Evolutionary conservation across 352 stramenopile species (phyloP), one percentile per base, ranked within the genome.

Genomic region (Globisporangium takayamanum): DNA sequence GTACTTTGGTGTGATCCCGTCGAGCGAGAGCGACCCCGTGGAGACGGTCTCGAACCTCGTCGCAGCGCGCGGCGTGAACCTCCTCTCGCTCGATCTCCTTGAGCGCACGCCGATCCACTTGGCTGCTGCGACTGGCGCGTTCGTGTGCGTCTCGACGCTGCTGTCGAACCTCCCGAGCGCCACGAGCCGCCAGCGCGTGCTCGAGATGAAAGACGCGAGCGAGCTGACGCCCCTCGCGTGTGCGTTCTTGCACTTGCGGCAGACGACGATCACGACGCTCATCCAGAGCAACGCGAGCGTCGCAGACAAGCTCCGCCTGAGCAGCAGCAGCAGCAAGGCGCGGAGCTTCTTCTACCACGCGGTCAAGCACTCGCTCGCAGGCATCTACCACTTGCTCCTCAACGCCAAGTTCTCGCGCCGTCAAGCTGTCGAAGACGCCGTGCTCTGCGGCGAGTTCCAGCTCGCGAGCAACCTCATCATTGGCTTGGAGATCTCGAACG

Each of bases 311-410:
- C 69, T 39, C 33, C 33, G 33, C 0, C 33, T 39, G 33, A 39
- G 33, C 33, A 39, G 33, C 33, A 39, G 33, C 33, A 39, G 33
- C 33, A 39, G 33, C 33, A 39, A 39, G 11, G 2, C 64, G 80
- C 25, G 78, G 75, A 90, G 83, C 50, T 89, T 87, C 65, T 92
- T 90, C 51, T 90, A 88, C 55, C 76, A 88, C 51, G 83, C 83
- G 0, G 80, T 92, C 14, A 84, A 74, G 60, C 65, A 90, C 54
- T 75, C 69, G 8, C 68, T 89, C 11, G 84, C 80, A 1, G 83
- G 80, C 5, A 88, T 92, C 22, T 92, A 78, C 45, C 83, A 92
- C 61, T 84, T 92, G 67, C 66, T 92, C 3, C 57, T 92, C 12
- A 89, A 72, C 41, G 71, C 78, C 11, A 88, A 85, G 55, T 92